phyloP scores from a whole-genome alignment of 2,329 filamentous ascomycete species.

The Fusarium sp. region DNA sequence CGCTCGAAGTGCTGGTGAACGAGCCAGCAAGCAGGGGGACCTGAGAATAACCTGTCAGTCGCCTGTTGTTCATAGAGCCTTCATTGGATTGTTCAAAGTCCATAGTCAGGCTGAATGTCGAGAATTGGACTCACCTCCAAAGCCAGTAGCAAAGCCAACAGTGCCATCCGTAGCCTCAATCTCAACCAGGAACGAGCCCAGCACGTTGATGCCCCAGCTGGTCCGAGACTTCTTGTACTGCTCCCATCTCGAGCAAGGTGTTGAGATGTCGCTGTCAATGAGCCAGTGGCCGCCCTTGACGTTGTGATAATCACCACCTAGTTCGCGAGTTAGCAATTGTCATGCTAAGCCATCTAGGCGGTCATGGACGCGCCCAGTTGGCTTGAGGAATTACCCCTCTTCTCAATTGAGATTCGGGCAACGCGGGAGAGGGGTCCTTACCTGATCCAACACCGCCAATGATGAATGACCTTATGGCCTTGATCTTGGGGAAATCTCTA shows the following conservation, averaged over 20 bases:
- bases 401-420: neutral
- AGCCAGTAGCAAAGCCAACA: slow-evolving; percentile 94
- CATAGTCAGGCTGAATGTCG: neutral
- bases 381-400: neutral
- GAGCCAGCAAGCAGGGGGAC: slow-evolving; percentile 93
- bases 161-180: slow-evolving; percentile 90
- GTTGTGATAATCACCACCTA: slow-evolving; percentile 91
- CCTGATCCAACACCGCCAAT: slow-evolving; percentile 58
- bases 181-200: slow-evolving; percentile 92
- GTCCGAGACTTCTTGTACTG: slow-evolving; percentile 89
- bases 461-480: slow-evolving; percentile 78
- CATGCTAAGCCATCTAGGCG: neutral
- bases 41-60: slow-evolving; percentile 49
- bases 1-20: slow-evolving; percentile 93
- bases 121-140: slow-evolving; percentile 71
- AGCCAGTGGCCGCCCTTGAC: slow-evolving; percentile 83
- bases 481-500: slow-evolving; percentile 78
- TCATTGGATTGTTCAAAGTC: neutral
- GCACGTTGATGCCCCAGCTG: slow-evolving; percentile 94
- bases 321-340: slow-evolving; percentile 26
- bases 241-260: slow-evolving; percentile 90
- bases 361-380: neutral
- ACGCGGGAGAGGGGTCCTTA: slow-evolving; percentile 21
- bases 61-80: neutral
- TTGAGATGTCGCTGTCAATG: slow-evolving; percentile 91